Conservation (phyloP, 148 eudicot species). For the Arbutus unedo region DNA sequence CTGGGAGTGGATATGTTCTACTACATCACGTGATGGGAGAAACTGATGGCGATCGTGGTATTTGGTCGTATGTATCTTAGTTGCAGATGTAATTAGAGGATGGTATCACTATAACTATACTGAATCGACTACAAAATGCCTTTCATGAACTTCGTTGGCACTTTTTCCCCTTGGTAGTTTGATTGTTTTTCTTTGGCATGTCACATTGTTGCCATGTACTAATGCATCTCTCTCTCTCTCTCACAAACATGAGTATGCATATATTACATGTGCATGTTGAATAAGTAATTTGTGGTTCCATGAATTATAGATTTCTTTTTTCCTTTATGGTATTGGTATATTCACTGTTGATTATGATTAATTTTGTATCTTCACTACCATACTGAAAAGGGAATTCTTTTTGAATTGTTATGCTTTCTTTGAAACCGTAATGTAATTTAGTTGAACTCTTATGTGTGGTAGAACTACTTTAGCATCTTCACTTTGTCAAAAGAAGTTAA, state of each 20-base stretch:
- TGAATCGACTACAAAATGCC: constrained; percentile 8
- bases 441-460: neutral
- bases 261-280: neutral
- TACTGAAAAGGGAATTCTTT: neutral
- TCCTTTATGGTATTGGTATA: neutral
- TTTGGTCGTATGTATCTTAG: constrained; percentile 95
- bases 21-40: constrained; percentile 99
- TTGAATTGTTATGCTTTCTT: neutral
- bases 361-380: too few species aligned
- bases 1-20: constrained; percentile 95
- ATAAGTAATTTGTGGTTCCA: neutral
- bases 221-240: neutral
- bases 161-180: constrained; percentile 4
- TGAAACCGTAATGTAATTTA: neutral
- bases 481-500: neutral
- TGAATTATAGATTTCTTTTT: neutral
- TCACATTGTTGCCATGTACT: neutral
- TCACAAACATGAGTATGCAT: neutral
- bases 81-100: constrained; percentile 4
- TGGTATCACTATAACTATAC: constrained; percentile 10
- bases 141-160: neutral
- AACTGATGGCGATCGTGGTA: constrained; percentile 87
- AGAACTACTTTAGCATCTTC: neutral
- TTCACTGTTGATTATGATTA: neutral
- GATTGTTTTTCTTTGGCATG: neutral